These are phyloP conservation scores for Pseudogymnoascus sp. DNA, from an alignment of 2,329 filamentous ascomycete genomes.

Conservation along the genomic window DNA sequence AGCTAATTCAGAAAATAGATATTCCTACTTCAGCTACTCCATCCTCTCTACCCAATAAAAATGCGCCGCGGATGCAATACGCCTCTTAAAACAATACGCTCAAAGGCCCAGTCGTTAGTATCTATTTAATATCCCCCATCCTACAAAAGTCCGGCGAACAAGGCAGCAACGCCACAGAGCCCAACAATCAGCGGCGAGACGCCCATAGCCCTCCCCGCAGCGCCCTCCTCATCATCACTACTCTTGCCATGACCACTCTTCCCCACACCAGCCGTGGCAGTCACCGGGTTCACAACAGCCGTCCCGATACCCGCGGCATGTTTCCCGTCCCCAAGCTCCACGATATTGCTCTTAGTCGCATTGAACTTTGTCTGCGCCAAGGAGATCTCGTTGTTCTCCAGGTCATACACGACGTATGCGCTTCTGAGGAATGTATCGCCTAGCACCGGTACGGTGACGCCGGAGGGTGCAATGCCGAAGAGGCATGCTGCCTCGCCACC, in stretches of 20 bases:
- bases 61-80: not conserved
- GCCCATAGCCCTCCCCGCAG: not conserved
- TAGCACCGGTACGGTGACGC: constrained; percentile 48
- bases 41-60: not conserved
- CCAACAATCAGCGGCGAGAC: not conserved
- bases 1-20: not conserved
- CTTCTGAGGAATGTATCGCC: constrained; percentile 69
- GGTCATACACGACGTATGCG: constrained; percentile 68
- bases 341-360: constrained; percentile 39
- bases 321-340: constrained; percentile 45
- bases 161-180: not conserved
- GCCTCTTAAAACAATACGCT: not conserved
- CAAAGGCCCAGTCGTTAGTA: not conserved
- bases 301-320: constrained; percentile 46
- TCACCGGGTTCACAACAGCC: constrained; percentile 38
- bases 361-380: constrained; percentile 60
- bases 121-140: not conserved
- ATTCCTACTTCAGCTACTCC: not conserved
- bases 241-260: not conserved
- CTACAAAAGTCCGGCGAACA: not conserved
- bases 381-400: constrained; percentile 62
- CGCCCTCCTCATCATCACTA: not conserved
- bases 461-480: constrained; percentile 57
- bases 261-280: constrained; percentile 36
- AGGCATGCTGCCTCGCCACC: constrained; percentile 51